Evolutionary conservation across 805 yeast species (phyloP).

Genomic region (Lipomyces lipofer): DNA sequence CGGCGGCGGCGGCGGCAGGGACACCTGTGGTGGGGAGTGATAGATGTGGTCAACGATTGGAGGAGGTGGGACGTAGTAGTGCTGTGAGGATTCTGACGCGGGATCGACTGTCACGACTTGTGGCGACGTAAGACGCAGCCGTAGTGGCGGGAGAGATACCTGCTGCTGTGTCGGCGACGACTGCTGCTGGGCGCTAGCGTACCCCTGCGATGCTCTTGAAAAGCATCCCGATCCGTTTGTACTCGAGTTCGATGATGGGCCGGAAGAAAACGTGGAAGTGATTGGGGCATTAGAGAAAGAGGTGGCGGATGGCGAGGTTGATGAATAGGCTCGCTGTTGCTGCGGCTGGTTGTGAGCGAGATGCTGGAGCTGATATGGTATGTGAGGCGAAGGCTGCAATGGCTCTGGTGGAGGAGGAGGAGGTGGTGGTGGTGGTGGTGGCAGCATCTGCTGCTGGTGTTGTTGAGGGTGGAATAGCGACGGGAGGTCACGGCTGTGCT

Average conservation of each 20-base stretch:
- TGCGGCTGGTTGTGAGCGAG: not conserved
- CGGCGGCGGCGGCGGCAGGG: conserved; percentile 1
- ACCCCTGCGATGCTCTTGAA: too few relatives aligned
- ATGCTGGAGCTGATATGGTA: conserved; percentile 5
- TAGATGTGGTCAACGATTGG: too few relatives aligned
- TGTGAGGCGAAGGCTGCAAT: not conserved
- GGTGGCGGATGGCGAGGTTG: not conserved
- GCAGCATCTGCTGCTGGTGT: not conserved
- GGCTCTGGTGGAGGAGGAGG: conserved; percentile 3
- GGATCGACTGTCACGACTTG: too few relatives aligned
- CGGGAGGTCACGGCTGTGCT: not conserved
- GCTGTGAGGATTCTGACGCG: not conserved
- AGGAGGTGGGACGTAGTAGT: not conserved
- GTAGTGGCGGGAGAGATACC: not conserved
- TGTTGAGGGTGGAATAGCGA: not conserved
- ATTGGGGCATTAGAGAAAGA: too few relatives aligned
- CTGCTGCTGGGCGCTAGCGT: too few relatives aligned
- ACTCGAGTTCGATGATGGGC: too few relatives aligned
- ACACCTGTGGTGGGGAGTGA: not conserved
- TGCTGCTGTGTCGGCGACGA: too few relatives aligned
- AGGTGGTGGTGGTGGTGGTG: not conserved
- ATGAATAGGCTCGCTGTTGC: not conserved
- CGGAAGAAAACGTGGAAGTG: too few relatives aligned
- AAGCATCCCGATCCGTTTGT: too few relatives aligned
- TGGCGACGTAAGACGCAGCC: too few relatives aligned